Conservation (phyloP, 2,329 filamentous ascomycete genomes). For the Monosporascus ibericus region DNA sequence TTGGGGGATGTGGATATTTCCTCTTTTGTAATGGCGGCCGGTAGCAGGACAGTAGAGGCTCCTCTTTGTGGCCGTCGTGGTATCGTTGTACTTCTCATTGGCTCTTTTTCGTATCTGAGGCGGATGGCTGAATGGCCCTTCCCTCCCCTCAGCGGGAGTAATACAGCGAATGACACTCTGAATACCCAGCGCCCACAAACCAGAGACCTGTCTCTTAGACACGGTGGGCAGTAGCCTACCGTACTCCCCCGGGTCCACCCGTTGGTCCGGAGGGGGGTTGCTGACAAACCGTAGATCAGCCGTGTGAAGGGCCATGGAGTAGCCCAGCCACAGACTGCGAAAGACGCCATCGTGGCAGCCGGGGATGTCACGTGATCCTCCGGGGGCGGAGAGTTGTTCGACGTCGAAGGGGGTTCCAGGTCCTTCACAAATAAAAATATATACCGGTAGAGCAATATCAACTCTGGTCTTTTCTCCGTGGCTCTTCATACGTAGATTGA, state of each 20-base stretch:
- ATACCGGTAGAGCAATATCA: background rate
- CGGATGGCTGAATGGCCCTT: background rate
- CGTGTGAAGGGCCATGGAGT: constrained; percentile 11
- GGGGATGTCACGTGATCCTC: constrained; percentile 26
- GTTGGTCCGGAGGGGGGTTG: constrained; percentile 9
- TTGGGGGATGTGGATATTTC: constrained; percentile 30
- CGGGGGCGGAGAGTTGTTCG: constrained; percentile 8
- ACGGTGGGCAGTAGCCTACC: constrained; percentile 12
- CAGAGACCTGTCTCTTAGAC: constrained; percentile 19
- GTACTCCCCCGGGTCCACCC: constrained; percentile 3
- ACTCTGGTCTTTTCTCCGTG: background rate
- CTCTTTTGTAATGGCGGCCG: constrained; percentile 25
- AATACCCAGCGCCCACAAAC: constrained; percentile 11
- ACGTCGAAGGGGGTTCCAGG: background rate
- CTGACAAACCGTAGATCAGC: constrained; percentile 10
- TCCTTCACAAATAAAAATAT: background rate
- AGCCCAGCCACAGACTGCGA: constrained; percentile 13
- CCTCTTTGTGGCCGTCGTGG: constrained; percentile 8
- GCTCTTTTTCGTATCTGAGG: constrained; percentile 8
- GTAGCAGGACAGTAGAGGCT: constrained; percentile 11
- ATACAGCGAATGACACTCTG: constrained; percentile 20
- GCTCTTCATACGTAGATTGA: background rate
- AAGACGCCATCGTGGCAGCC: constrained; percentile 13
- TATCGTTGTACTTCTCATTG: constrained; percentile 18
- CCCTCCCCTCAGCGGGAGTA: constrained; percentile 18